phyloP scores from a whole-genome alignment of 2,329 filamentous ascomycete species.

The Alternaria hordeiaustralica region DNA sequence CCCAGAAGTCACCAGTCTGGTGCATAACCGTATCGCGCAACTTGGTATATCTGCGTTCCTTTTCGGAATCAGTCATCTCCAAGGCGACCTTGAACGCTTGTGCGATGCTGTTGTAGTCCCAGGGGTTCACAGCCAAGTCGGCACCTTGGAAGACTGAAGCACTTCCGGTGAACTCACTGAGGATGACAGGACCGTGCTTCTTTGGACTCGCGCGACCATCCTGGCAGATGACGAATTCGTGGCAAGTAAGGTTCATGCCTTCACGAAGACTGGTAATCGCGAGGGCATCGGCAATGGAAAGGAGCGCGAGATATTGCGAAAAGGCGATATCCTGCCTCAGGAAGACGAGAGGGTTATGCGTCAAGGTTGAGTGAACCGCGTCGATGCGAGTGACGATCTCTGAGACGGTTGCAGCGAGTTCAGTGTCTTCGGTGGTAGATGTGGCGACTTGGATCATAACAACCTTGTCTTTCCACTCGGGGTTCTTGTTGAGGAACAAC shows the following conservation, averaged over 20 bases:
- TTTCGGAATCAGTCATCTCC: constrained; percentile 79
- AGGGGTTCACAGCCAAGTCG: constrained; percentile 88
- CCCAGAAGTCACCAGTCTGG: constrained; percentile 87
- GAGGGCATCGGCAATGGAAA: constrained; percentile 87
- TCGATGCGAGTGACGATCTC: constrained; percentile 96
- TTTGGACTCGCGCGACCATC: constrained; percentile 76
- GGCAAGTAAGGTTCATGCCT: constrained; percentile 95
- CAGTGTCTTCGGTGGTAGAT: constrained; percentile 84
- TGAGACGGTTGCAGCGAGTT: constrained; percentile 85
- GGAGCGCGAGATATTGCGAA: constrained; percentile 87
- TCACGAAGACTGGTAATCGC: constrained; percentile 96
- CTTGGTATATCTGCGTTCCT: constrained; percentile 73
- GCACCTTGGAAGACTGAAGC: constrained; percentile 82
- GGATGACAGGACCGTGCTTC: constrained; percentile 85
- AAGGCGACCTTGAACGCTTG: constrained; percentile 84
- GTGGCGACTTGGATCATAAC: constrained; percentile 94
- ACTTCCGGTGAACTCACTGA: constrained; percentile 95
- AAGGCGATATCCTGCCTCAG: constrained; percentile 95
- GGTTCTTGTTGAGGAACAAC: constrained; percentile 91
- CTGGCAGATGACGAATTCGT: constrained; percentile 93
- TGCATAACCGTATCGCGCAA: constrained; percentile 76
- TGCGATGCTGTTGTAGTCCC: constrained; percentile 89
- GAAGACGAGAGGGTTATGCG: constrained; percentile 91
- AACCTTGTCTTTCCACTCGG: constrained; percentile 84
- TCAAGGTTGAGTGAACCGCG: constrained; percentile 85